Base-by-base conservation (phyloP, 2,329 filamentous ascomycete genomes). In the Ophiostoma ips region DNA sequence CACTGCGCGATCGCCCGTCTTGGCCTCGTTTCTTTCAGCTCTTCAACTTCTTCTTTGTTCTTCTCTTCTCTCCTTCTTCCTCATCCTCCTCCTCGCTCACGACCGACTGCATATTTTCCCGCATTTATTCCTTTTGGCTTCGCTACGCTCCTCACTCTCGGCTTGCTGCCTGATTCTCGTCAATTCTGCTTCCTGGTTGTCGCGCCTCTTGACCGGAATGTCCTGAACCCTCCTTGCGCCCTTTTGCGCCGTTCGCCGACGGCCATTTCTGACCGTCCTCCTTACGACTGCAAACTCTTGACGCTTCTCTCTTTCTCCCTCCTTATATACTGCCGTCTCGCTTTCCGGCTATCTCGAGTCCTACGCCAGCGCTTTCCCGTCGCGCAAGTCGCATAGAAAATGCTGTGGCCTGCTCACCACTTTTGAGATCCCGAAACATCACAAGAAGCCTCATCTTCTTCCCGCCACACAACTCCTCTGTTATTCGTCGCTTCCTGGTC, bases 191-290 rank as follows among this genome's bases (percentile, higher is more conserved):
- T 45, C 43, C 16, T 3, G 41, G 30, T 28, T 11, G 5, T 21
- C 33, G 34, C 46, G 37, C 40, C 19, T 30, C 40, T 35, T 30
- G 15, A 28, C 35, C 51, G 51, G 51, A 45, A 52, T 52, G 51
- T 52, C 51, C 51, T 52, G 38, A 50, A 52, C 48, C 44, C 33
- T 33, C 38, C 36, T 34, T 34, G 36, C 37, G 48, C 51, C 48
- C 45, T 43, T 33, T 41, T 8, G n/a, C 35, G 18, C 24, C 24
- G 18, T 9, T 16, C 33, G 8, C 12, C 18, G 28, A 45, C 30
- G n/a, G 28, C 43, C 10, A 33, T 10, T 13, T 45, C 28, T 19
- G 24, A 28, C 24, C 24, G 24, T 28, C 8, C 24, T 28, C 24
- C n/a, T n/a, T n/a, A n/a, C 28, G 41, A n/a, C 43, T 13, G n/a